These are phyloP conservation scores for Uronychia binucleata DNA, from an alignment of 73 alveolate species.

Conservation along the genomic window DNA sequence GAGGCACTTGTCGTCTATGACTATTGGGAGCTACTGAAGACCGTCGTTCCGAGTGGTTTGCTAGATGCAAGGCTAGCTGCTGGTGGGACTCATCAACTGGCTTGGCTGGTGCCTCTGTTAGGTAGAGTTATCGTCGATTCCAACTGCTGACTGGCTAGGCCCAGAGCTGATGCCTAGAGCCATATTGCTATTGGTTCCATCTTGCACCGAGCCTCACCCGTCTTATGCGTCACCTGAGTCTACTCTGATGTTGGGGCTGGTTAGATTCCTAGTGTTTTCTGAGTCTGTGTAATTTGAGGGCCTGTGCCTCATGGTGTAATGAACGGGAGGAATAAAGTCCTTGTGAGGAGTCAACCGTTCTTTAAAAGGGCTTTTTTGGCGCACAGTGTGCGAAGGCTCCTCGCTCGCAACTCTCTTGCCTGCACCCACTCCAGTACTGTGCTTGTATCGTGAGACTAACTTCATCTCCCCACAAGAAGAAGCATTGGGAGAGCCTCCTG, in stretches of 20 bases:
- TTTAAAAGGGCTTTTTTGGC: background rate
- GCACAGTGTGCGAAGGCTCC: background rate
- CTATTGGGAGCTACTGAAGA: background rate
- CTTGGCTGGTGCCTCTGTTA: no score
- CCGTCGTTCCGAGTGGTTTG: no score
- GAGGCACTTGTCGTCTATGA: background rate
- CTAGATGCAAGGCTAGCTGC: no score
- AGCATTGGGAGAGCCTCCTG: background rate
- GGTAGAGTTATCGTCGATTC: background rate
- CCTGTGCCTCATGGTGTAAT: background rate
- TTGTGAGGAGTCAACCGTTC: background rate
- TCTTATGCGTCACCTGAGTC: no score
- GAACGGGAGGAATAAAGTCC: background rate
- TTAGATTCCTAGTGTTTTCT: background rate
- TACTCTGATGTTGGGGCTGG: background rate
- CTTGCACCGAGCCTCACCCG: no score
- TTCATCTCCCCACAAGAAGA: background rate
- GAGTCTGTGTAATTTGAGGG: background rate
- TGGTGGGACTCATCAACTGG: no score
- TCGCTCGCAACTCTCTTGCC: background rate
- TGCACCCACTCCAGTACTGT: background rate
- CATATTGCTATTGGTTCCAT: no score
- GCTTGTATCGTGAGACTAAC: background rate
- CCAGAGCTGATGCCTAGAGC: constrained; percentile 2
- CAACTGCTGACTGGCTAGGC: background rate